Percentiles rank a stretch among this genome's conserved stretches.
Conservation (phyloP, 164 flowering plant genomes). For the Brasenia schreberi region DNA sequence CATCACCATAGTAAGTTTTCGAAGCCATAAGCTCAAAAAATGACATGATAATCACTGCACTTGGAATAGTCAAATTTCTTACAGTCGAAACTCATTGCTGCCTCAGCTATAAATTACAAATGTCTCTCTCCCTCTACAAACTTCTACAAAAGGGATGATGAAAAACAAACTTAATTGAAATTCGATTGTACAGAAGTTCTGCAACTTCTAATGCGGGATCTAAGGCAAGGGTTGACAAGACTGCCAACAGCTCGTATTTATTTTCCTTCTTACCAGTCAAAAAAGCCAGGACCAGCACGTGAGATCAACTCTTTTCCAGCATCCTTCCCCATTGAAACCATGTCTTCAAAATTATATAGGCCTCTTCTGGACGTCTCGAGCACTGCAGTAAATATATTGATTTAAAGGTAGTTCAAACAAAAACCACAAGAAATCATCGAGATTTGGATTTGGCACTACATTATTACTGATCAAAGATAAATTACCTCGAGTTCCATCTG, state of each 20-base stretch:
- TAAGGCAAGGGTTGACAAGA: not conserved
- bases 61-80: not conserved
- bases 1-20: not conserved
- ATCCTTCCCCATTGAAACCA: conserved; percentile 84
- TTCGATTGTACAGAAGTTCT: not conserved
- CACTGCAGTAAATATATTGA: conserved; percentile 26
- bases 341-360: conserved; percentile 52
- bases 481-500: conserved; percentile 84
- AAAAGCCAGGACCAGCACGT: conserved; percentile 74
- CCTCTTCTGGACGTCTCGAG: conserved; percentile 86
- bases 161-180: not conserved
- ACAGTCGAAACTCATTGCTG: not conserved
- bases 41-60: not conserved
- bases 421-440: not conserved
- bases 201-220: not conserved
- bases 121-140: not conserved
- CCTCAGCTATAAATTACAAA: not conserved
- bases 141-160: not conserved
- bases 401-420: too few relatives aligned
- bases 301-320: conserved; percentile 88
- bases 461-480: not conserved
- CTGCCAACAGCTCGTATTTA: not conserved
- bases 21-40: not conserved
- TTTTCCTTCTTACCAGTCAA: conserved; percentile 17
- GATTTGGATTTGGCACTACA: not conserved